phyloP scores from a whole-genome alignment of 2,329 filamentous ascomycete genomes.

The Escovopsis sp. region DNA sequence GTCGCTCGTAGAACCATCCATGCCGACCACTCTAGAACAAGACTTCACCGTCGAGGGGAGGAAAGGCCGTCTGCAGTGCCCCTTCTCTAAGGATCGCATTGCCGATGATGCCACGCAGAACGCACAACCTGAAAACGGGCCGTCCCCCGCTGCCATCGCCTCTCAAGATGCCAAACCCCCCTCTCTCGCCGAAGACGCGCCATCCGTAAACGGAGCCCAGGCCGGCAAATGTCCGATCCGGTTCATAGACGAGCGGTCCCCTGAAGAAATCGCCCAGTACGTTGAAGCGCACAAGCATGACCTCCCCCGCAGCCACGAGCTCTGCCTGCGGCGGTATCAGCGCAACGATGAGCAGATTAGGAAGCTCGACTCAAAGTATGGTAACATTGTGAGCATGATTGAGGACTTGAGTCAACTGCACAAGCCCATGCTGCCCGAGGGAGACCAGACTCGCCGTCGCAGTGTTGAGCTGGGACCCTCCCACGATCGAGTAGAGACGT shows the following conservation, averaged over 20 bases:
- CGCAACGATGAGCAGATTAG: slow-evolving; percentile 72
- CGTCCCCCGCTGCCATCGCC: slow-evolving; percentile 31
- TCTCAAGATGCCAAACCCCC: slow-evolving; percentile 48
- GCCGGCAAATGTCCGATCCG: slow-evolving; percentile 74
- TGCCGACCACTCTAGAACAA: slow-evolving; percentile 59
- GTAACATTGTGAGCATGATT: slow-evolving; percentile 86
- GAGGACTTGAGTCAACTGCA: slow-evolving; percentile 78
- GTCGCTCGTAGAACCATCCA: slow-evolving; percentile 35
- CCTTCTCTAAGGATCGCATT: slow-evolving; percentile 43
- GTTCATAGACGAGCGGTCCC: slow-evolving; percentile 80
- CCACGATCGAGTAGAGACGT: slow-evolving; percentile 64
- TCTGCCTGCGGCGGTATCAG: slow-evolving; percentile 83
- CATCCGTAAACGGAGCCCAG: slow-evolving; percentile 35
- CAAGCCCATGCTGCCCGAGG: slow-evolving; percentile 63
- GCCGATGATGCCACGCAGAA: slow-evolving; percentile 10
- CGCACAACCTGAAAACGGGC: slow-evolving; percentile 12
- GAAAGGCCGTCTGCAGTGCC: slow-evolving; percentile 66
- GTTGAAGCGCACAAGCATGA: slow-evolving; percentile 94
- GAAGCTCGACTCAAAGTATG: slow-evolving; percentile 88
- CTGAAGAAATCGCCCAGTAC: slow-evolving; percentile 84
- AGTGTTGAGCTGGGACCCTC: slow-evolving; percentile 37
- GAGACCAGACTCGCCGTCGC: slow-evolving; percentile 28
- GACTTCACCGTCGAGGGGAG: slow-evolving; percentile 82
- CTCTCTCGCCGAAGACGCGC: slow-evolving; percentile 46
- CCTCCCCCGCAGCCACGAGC: slow-evolving; percentile 80